Evolutionary conservation across 1,284 basidiomycete genomes (phyloP), one percentile per base, ranked within the genome.

Genomic region (Omphalotus olearius): DNA sequence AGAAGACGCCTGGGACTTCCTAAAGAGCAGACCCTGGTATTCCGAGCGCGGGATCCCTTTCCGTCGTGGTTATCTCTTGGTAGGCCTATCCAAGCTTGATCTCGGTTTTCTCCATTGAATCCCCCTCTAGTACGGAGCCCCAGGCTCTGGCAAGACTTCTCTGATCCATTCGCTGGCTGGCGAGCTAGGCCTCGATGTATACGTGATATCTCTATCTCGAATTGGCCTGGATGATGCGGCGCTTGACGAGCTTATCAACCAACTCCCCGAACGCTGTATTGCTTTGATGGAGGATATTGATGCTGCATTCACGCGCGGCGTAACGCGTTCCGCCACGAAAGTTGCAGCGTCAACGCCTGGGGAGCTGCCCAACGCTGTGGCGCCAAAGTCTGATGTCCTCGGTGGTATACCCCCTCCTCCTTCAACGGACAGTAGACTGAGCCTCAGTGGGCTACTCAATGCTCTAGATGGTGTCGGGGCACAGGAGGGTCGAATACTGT

Each of bases 271-370:
- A 47, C 73, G 78, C 56, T 86, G 82, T 57, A 84, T 92, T 52
- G 81, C 85, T 0, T 69, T 92, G 18, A 86, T 92, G 77, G 89
- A 92, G 66, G 89, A 89, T 60, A 84, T 90, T 52, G 87, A 90
- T 56, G 86, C 82, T 3, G 85, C 84, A 0, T 86, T 88, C 64
- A 77, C 76, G 36, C 75, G 77, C 50, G 73, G 74, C 23, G 59
- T 87, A 36, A 80, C 72, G 52, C 79, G 82, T 16, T 72, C 74
- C 45, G 7, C 30, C 7, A 2, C 30, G 30, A 33, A 3, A 7
- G 30, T 33, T 10, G 30, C 3, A 13, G 9, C 13, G 7, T 13
- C 30, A 33, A 33, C 9, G 2, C 13, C 30, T 33, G 30, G 30
- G 30, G 11, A 18, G 5, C 18, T 18, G 18, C 17, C n/a, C 25